Conservation (phyloP, 225 moss, liverwort and hornwort species). For the Climacium dendroides region DNA sequence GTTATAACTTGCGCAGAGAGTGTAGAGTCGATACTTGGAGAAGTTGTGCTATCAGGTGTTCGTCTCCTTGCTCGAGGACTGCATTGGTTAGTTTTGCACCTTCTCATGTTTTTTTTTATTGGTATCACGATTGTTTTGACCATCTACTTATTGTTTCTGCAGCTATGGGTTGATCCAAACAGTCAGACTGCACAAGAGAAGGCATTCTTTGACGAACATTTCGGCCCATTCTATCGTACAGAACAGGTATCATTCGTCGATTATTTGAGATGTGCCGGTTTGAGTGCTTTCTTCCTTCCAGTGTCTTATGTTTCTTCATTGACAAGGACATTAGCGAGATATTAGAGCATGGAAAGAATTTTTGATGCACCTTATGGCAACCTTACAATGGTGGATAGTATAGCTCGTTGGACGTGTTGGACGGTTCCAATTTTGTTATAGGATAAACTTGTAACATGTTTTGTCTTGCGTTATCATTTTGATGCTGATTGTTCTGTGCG, state of each 20-base stretch:
- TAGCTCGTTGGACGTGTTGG: background rate
- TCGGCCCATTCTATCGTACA: constrained; percentile 77
- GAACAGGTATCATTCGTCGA: constrained; percentile 51
- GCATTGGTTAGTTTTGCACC: background rate
- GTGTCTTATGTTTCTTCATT: background rate
- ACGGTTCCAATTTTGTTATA: background rate
- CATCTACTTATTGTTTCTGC: background rate
- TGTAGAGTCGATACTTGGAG: background rate
- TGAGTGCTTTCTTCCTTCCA: background rate
- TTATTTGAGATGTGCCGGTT: background rate
- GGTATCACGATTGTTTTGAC: background rate
- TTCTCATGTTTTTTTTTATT: background rate
- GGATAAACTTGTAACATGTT: background rate
- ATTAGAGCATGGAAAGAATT: background rate
- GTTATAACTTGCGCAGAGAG: background rate
- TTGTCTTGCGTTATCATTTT: background rate
- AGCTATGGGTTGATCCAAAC: constrained; percentile 86
- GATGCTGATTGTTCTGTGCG: background rate
- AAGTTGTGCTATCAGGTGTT: background rate
- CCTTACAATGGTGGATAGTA: background rate
- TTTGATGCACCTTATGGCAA: background rate
- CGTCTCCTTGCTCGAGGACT: background rate
- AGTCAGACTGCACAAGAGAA: constrained; percentile 81
- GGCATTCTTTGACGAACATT: constrained; percentile 58
- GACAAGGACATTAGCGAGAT: background rate